Evolutionary conservation across 2,329 filamentous ascomycete species (phyloP), one percentile per base, ranked within the genome.

Genomic region (Cordyceps javanica): DNA sequence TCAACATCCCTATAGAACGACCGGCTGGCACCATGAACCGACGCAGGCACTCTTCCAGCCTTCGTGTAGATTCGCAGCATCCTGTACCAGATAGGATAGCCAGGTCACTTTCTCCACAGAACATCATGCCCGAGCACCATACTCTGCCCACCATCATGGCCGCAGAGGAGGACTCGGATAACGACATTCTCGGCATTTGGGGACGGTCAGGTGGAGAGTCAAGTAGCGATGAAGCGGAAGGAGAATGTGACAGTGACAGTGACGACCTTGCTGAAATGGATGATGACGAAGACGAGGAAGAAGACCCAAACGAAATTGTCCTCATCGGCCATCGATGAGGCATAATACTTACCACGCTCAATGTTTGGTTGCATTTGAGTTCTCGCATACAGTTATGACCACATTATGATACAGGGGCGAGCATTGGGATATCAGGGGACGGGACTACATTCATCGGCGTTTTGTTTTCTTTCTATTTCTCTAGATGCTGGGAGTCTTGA

Each of bases 101-200:
- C 10, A 70, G 76, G 41, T 80, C 77, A 16, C 70, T 78, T 13
- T 76, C 78, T 1, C 77, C 77, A 25, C 62, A 65, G 16, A 68
- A 62, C 19, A 60, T 65, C 44, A 63, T 62, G 6, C 61, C 65
- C 11, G 69, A 69, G 11, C 61, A 64, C 5, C 61, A 64, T 3
- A 63, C 67, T 16, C 59, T 66, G 45, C 58, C 65, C 16, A 62
- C 67, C 28, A 58, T 66, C 1, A 58, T 67, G 5, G 60, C 64
- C n/a, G 66, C 66, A 8, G 69, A 75, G 11, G 72, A 73, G 9
- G 79, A 82, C 16, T 79, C 79, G 0, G 78, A 81, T 19, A 76
- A 78, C 9, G 82, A 83, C 57, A 79, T 86, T 58, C 65, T 86
- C 30, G 78, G 79, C 30, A 78, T 87, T 51, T 86, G 83, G 81